Conservation (phyloP, 345 rosid genomes). For the Cochlearia excelsa region DNA sequence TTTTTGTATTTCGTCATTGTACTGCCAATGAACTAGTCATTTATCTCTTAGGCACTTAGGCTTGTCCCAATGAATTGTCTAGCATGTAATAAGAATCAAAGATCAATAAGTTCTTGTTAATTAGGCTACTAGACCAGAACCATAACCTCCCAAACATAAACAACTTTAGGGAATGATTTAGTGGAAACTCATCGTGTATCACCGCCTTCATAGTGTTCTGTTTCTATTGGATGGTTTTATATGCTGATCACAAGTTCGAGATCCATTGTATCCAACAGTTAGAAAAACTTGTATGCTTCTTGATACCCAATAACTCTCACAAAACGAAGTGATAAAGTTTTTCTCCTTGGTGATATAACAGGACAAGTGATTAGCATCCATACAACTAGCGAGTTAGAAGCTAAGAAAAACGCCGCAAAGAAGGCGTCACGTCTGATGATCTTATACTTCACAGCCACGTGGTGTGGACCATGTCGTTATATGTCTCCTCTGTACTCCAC, state of each 20-base stretch:
- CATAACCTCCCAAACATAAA: background rate
- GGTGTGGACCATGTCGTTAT: slow-evolving; percentile 95
- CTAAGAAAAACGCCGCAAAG: slow-evolving; percentile 60
- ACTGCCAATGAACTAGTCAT: slow-evolving; percentile 10
- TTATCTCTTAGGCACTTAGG: slow-evolving; percentile 5
- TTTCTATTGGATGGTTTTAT: background rate
- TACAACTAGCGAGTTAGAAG: slow-evolving; percentile 62
- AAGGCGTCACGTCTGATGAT: slow-evolving; percentile 68
- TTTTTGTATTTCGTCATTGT: slow-evolving; percentile 14
- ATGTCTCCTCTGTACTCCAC: slow-evolving; percentile 74
- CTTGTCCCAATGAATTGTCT: slow-evolving; percentile 6
- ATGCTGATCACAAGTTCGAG: slow-evolving; percentile 9
- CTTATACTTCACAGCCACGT: slow-evolving; percentile 83
- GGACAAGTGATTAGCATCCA: slow-evolving; percentile 75
- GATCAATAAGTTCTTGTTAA: slow-evolving; percentile 2
- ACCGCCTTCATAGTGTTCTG: background rate
- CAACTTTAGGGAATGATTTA: background rate
- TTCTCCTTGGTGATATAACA: slow-evolving; percentile 30
- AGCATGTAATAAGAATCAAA: slow-evolving; percentile 6
- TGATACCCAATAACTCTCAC: background rate
- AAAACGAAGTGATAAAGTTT: slow-evolving; percentile 34
- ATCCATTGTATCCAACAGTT: slow-evolving; percentile 34
- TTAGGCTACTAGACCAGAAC: background rate
- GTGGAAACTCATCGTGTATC: slow-evolving; percentile 7
- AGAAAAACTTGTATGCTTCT: slow-evolving; percentile 48